Conservation (phyloP, 2,329 filamentous ascomycete genomes). For the Trichoderma koningii region DNA sequence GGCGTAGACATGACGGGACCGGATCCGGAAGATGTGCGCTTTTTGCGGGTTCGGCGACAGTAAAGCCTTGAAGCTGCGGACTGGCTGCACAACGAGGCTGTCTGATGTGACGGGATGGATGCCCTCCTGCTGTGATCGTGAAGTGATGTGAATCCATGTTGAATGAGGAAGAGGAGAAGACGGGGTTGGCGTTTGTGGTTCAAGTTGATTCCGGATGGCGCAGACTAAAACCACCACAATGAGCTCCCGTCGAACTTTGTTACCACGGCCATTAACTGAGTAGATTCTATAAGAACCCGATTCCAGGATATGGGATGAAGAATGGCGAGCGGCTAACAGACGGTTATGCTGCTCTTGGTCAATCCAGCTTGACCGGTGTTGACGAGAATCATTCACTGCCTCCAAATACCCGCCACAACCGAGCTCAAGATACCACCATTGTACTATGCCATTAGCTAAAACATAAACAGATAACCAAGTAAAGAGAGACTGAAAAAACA, state of each 20-base stretch:
- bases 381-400: background rate
- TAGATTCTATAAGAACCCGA: background rate
- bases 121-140: background rate
- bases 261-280: background rate
- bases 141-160: background rate
- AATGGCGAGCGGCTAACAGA: no score
- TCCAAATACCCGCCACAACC: background rate
- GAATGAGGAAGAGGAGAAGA: background rate
- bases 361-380: no score
- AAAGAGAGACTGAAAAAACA: background rate
- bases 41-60: background rate
- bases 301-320: background rate
- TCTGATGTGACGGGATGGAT: no score
- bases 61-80: background rate
- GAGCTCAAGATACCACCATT: background rate
- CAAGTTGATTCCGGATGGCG: background rate
- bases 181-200: background rate
- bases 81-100: background rate
- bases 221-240: background rate
- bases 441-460: background rate
- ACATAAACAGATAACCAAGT: background rate
- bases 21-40: constrained; percentile 9
- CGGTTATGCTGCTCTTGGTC: background rate
- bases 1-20: constrained; percentile 10
- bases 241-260: background rate